Base-by-base conservation (phyloP, 2,329 filamentous ascomycete genomes). In the Rhynchosporium agropyri region DNA sequence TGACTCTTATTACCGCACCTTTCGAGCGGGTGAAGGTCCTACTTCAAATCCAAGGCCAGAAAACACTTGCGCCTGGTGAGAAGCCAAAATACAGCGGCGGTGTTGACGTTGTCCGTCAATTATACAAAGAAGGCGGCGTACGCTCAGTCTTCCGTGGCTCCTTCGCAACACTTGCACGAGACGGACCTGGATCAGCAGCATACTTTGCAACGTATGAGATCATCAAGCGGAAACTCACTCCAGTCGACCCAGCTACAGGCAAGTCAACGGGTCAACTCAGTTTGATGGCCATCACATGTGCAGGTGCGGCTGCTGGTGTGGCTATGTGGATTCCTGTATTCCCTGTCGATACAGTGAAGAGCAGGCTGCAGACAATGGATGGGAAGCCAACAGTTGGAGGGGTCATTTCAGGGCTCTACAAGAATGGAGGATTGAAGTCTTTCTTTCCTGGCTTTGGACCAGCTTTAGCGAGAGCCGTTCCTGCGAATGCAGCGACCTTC, bases 301-400 rank as follows among this genome's bases (percentile, higher is more conserved):
- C 95, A 1, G 95, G 95, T 71, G 95, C 91, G 67, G 90, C 89
- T 3, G 95, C 95, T 0, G 95, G 95, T 74, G 86, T 99, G 31
- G 95, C 95, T 67, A 99, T 99, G 95, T 99, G 95, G 95, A 95
- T 97, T 70, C 93, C 95, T 60, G 93, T 99, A 48, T 99, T 99
- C 84, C 95, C 95, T 28, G 84, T 99, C 68, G 95, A 99, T 74
- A 99, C 95, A 0, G 88, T 99, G 79, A 99, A 99, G 85, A 93
- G 89, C 67, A 83, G 93, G 43, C 79, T 99, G 75, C 95, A 99
- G 83, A 96, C 91, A 49, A 92, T 92, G 48, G 90, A 95, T 73
- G 92, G 92, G 55, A 89, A 89, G 70, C 88, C 92, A 56, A 91
- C 89, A 0, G 86, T 99, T 58, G 84, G 87, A 15, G 88, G 90